A percentile compares a stretch with the other conserved stretches of the same genome.
phyloP scores from a whole-genome alignment of 345 rosid genomes.

The Nasturtium officinale region DNA sequence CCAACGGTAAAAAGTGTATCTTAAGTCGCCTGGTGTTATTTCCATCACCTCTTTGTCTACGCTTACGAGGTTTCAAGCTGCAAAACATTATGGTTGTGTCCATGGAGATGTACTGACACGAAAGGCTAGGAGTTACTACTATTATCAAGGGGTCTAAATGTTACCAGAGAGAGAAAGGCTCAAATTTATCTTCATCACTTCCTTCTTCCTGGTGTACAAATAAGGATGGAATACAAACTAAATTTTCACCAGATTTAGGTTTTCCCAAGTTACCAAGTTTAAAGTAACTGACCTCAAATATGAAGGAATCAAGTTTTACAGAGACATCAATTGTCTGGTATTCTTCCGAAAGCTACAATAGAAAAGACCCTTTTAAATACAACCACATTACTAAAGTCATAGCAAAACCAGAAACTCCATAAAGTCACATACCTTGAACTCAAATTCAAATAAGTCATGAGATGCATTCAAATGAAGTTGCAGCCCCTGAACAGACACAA shows the following conservation, averaged over 20 bases:
- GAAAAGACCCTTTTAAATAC: slow-evolving; percentile 38
- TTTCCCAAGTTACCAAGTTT: slow-evolving; percentile 26
- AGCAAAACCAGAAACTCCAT: slow-evolving; percentile 34
- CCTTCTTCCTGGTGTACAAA: slow-evolving; percentile 58
- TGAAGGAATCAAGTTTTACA: slow-evolving; percentile 66
- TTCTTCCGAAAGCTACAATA: slow-evolving; percentile 69
- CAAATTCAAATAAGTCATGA: slow-evolving; percentile 87
- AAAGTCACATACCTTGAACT: slow-evolving; percentile 84
- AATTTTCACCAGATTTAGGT: slow-evolving; percentile 9
- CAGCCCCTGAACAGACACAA: slow-evolving; percentile 67
- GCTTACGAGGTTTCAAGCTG: slow-evolving; percentile 69
- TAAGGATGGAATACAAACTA: slow-evolving; percentile 21
- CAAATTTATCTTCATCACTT: slow-evolving; percentile 54
- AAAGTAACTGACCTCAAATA: slow-evolving; percentile 69
- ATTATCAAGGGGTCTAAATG: slow-evolving; percentile 29
- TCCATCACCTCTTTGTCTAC: slow-evolving; percentile 45
- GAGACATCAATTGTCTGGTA: slow-evolving; percentile 79
- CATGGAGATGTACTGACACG: slow-evolving; percentile 16
- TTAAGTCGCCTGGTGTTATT: slow-evolving; percentile 49
- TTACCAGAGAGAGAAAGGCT: slow-evolving; percentile 73
- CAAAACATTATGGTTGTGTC: slow-evolving; percentile 42
- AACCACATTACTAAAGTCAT: slow-evolving; percentile 24
- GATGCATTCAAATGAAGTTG: slow-evolving; percentile 79
- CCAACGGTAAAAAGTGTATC: slow-evolving; percentile 64
- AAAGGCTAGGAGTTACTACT: slow-evolving; percentile 17